Conservation (phyloP, 768 basidiomycete genomes). For the Paxillus ammoniavirescens region DNA sequence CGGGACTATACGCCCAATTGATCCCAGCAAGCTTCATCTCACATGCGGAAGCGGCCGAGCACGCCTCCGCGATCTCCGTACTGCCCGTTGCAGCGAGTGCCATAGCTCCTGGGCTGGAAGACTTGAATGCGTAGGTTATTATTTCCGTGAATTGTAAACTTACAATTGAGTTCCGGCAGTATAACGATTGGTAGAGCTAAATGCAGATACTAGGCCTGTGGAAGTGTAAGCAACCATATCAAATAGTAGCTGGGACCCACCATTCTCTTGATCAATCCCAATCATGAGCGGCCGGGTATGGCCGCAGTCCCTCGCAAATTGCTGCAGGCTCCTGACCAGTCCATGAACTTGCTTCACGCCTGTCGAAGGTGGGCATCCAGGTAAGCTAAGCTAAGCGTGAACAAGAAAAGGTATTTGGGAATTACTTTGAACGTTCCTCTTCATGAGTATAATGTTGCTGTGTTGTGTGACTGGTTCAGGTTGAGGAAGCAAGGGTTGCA, state of each 20-base stretch:
- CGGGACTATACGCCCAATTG: constrained; percentile 72
- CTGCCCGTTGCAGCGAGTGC: constrained; percentile 57
- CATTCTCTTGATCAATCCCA: constrained; percentile 76
- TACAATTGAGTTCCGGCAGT: constrained; percentile 68
- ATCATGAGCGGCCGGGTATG: constrained; percentile 59
- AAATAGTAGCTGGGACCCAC: constrained; percentile 27
- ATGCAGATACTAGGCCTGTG: constrained; percentile 67
- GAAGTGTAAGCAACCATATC: background rate
- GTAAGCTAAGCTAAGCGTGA: background rate
- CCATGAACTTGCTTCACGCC: constrained; percentile 50
- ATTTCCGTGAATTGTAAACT: constrained; percentile 22
- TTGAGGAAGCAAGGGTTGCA: background rate
- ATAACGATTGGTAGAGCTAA: constrained; percentile 41
- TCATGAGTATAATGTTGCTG: constrained; percentile 65
- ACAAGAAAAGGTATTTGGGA: background rate
- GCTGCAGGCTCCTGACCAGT: constrained; percentile 51
- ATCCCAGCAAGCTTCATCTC: constrained; percentile 64
- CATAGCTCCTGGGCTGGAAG: constrained; percentile 68
- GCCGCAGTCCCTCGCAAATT: constrained; percentile 53
- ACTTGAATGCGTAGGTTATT: background rate
- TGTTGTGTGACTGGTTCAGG: background rate
- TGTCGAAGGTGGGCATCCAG: constrained; percentile 17
- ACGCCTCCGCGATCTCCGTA: constrained; percentile 41
- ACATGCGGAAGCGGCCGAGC: constrained; percentile 49
- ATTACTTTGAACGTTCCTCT: constrained; percentile 58